These are phyloP conservation scores for Coprinopsis sp. DNA, from an alignment of 768 basidiomycete genomes.

Conservation along the genomic window DNA sequence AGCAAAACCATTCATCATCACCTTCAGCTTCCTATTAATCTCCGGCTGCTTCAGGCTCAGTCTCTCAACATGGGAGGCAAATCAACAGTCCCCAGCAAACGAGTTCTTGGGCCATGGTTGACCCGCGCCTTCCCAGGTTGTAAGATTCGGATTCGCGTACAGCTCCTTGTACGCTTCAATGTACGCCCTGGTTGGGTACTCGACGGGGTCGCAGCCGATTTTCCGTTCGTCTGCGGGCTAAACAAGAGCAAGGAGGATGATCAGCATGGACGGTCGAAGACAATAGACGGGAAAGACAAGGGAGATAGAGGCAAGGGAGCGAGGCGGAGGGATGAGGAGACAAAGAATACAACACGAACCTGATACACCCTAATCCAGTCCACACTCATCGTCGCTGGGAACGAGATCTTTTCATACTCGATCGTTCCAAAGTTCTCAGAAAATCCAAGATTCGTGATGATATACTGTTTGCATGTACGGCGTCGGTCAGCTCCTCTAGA, in stretches of 20 bases:
- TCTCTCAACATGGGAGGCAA: background rate
- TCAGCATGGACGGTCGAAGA: no score
- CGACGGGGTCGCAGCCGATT: conserved; percentile 61
- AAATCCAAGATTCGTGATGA: conserved; percentile 65
- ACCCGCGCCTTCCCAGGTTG: conserved; percentile 40
- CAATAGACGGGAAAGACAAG: no score
- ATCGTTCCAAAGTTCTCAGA: conserved; percentile 58
- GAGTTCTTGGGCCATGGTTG: conserved; percentile 57
- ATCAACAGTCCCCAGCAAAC: conserved; percentile 8
- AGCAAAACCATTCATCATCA: no score
- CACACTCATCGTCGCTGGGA: conserved; percentile 56
- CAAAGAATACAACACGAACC: no score
- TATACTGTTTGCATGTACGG: conserved; percentile 39
- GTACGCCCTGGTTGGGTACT: conserved; percentile 67
- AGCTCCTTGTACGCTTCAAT: conserved; percentile 64
- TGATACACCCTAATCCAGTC: conserved; percentile 80
- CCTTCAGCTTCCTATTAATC: no score
- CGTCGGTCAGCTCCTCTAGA: background rate
- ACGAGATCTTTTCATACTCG: conserved; percentile 44
- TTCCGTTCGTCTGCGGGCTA: conserved; percentile 38
- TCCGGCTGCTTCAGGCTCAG: no score
- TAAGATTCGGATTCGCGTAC: conserved; percentile 57
- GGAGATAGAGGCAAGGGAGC: no score
- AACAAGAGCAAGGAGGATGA: no score
- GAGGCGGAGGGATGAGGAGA: no score